Evolutionary conservation across 176 grass and related monocot species (phyloP).

Genomic region (Eleusine indica): DNA sequence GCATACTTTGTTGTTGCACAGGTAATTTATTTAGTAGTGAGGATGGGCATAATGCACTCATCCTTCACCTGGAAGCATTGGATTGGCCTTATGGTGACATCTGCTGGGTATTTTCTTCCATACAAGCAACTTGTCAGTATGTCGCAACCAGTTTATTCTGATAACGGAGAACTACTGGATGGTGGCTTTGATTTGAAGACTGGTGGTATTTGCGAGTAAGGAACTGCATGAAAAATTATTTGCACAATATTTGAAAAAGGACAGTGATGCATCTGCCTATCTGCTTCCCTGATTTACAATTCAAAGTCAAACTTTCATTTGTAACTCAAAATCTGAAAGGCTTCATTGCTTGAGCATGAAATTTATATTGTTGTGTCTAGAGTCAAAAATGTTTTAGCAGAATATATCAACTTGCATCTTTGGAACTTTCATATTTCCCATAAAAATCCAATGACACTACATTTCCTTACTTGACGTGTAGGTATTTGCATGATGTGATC

Average conservation of each 20-base stretch:
- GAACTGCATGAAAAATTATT: constrained; percentile 1
- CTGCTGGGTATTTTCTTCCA: constrained; percentile 67
- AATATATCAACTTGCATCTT: constrained; percentile 8
- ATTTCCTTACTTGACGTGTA: constrained; percentile 32
- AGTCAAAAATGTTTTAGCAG: background rate
- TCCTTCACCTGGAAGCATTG: constrained; percentile 98
- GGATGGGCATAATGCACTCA: constrained; percentile 84
- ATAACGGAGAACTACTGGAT: constrained; percentile 70
- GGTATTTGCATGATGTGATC: constrained; percentile 95
- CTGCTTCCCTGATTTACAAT: constrained; percentile 1
- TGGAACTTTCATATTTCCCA: background rate
- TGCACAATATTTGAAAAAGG: background rate
- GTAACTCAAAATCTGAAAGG: constrained; percentile 6
- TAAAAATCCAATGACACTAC: background rate
- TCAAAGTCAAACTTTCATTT: background rate
- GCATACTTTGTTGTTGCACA: constrained; percentile 21
- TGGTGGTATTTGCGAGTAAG: constrained; percentile 84
- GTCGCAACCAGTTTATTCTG: constrained; percentile 69
- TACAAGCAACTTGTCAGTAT: constrained; percentile 93
- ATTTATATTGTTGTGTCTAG: background rate
- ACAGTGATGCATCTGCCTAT: background rate
- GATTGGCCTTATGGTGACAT: constrained; percentile 84
- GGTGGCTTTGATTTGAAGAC: constrained; percentile 81
- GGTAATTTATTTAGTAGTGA: constrained; percentile 78
- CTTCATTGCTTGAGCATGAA: background rate